Evolutionary conservation across 345 rosid species (phyloP), one percentile per base, ranked within the genome.

Genomic region (Sisymbrium irio): DNA sequence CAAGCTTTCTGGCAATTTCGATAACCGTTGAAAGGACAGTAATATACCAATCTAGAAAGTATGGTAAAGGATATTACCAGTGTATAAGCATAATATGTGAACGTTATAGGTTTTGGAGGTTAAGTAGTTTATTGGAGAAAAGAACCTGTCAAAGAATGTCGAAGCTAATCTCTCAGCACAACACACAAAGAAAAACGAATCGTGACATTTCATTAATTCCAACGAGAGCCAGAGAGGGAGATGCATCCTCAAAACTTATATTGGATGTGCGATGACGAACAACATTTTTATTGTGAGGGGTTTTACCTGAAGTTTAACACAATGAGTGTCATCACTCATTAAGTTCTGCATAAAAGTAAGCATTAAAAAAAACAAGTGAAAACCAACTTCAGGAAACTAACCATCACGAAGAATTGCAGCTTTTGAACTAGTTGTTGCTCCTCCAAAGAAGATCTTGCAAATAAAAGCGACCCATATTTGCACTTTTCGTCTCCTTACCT

Each of bases 171-270:
- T 57, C 53, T 65, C 36, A 63, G 56, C 62, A 37, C 3, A 75
- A 61, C 56, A 60, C 13, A 47, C 12, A 45, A 6, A 58, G 0
- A 41, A 0, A 17, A 51, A 12, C 32, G n/a, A n/a, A n/a, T n/a
- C n/a, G 11, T 22, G 32, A 25, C 37, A 28, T 55, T n/a, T n/a
- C 46, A 28, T 13, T 9, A 28, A 20, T 20, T 46, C 40, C 25
- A 64, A 57, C 19, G 49, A 49, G 2, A 67, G 7, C 33, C n/a
- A n/a, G n/a, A n/a, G n/a, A n/a, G n/a, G n/a, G n/a, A n/a, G n/a
- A n/a, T n/a, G n/a, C 97, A 60, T 94, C 98, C 74, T 94, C 98
- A 35, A 97, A 97, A n/a, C n/a, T n/a, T n/a, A n/a, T n/a, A n/a
- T n/a, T n/a, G n/a, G n/a, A 84, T 91, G 98, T 14, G 98, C 95